phyloP scores from a whole-genome alignment of 2,329 filamentous ascomycete species.

The Trichoderma atroviride region DNA sequence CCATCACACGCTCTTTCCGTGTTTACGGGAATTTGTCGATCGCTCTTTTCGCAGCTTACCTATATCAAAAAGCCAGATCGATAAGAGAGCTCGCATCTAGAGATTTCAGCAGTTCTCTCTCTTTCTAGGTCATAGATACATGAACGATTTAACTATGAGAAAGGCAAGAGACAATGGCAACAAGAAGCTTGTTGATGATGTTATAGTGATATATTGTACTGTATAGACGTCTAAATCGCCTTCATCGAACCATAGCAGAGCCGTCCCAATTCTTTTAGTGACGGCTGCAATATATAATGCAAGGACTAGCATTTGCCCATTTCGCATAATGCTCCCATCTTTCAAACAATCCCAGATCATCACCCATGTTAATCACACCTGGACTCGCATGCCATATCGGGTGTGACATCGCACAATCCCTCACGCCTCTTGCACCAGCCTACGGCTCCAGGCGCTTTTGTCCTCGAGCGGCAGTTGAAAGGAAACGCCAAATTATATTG shows the following conservation, averaged over 20 bases:
- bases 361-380: constrained; percentile 39
- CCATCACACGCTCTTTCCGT: neutral
- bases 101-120: neutral
- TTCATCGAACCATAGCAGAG: constrained; percentile 9
- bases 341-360: constrained; percentile 53
- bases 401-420: neutral
- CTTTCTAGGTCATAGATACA: neutral
- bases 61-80: neutral
- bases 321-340: constrained; percentile 43
- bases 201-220: constrained; percentile 21
- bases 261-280: constrained; percentile 6
- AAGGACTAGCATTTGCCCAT: constrained; percentile 37
- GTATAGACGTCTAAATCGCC: constrained; percentile 26
- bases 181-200: neutral
- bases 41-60: neutral
- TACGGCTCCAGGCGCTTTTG: constrained; percentile 53
- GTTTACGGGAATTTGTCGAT: neutral
- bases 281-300: constrained; percentile 19
- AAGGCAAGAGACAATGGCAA: neutral
- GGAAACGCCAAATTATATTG: constrained; percentile 26
- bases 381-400: neutral
- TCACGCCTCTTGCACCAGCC: constrained; percentile 39
- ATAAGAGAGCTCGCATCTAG: neutral
- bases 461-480: constrained; percentile 40
- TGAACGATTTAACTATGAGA: neutral